Conservation (phyloP, 2,329 filamentous ascomycete genomes). For the Chaetomiaceae sp. region DNA sequence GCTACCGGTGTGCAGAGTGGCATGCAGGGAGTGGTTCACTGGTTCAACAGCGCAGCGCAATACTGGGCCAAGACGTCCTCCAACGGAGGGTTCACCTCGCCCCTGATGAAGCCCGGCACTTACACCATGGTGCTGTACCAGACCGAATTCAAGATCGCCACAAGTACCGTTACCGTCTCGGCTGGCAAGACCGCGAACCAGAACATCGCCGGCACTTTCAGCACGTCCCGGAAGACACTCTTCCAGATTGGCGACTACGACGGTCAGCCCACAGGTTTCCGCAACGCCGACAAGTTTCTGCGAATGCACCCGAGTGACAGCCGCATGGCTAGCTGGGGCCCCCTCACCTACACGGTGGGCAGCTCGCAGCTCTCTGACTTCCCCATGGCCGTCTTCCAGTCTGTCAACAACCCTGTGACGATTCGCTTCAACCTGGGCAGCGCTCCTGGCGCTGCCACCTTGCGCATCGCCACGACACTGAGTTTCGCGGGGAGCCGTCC, state of each 20-base stretch:
- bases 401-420: constrained; percentile 53
- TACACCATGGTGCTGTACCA: constrained; percentile 66
- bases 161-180: constrained; percentile 44
- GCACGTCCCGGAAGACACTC: constrained; percentile 46
- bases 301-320: constrained; percentile 64
- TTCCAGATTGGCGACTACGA: constrained; percentile 64
- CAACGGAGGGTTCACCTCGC: constrained; percentile 56
- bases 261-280: constrained; percentile 58
- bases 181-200: constrained; percentile 46
- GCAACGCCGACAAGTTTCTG: constrained; percentile 61
- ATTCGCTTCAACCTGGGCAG: constrained; percentile 55
- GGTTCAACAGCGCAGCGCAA: constrained; percentile 58
- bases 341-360: constrained; percentile 58
- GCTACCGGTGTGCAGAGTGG: constrained; percentile 51
- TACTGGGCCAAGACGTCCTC: constrained; percentile 59
- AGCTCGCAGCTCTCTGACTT: constrained; percentile 48
- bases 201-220: constrained; percentile 42
- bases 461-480: constrained; percentile 61
- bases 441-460: constrained; percentile 47
- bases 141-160: constrained; percentile 51
- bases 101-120: constrained; percentile 61
- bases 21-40: constrained; percentile 58
- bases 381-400: constrained; percentile 63
- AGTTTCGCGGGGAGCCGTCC: constrained; percentile 57
- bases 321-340: constrained; percentile 58